Conservation (phyloP, 257 asterid species). For the Linderniella brevidens region DNA sequence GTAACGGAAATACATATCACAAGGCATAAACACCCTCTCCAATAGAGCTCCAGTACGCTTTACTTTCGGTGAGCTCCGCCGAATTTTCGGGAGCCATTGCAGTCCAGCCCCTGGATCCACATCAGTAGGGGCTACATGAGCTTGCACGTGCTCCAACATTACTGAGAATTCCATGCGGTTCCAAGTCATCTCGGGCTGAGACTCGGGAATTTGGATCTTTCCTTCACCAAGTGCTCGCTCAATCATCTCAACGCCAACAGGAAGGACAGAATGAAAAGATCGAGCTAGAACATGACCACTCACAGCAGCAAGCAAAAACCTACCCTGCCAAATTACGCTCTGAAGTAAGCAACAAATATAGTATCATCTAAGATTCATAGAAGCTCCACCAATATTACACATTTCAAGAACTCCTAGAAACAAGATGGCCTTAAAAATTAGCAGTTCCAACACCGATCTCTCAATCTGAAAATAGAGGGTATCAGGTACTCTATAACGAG, state of each 20-base stretch:
- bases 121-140: constrained; percentile 99
- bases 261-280: constrained; percentile 89
- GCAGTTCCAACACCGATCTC: too few relatives aligned
- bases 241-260: constrained; percentile 73
- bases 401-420: too few relatives aligned
- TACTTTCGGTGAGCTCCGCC: constrained; percentile 86
- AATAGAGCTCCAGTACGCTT: constrained; percentile 98
- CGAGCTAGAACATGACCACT: constrained; percentile 99
- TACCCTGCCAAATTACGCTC: constrained; percentile 56
- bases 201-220: constrained; percentile 49
- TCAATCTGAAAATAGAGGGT: too few relatives aligned
- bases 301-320: constrained; percentile 96
- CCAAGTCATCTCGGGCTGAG: constrained; percentile 96
- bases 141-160: constrained; percentile 99
- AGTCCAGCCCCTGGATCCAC: constrained; percentile 99
- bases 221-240: constrained; percentile 74
- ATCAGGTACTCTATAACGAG: too few relatives aligned
- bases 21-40: constrained; percentile 98
- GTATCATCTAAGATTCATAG: too few relatives aligned
- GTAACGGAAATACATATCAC: constrained; percentile 95
- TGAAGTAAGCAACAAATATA: constrained; percentile 13
- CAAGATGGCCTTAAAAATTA: too few relatives aligned
- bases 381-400: too few relatives aligned
- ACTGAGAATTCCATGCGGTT: constrained; percentile 90
- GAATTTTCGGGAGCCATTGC: constrained; percentile 99